Evolutionary conservation across 345 rosid species (phyloP).

Genomic region (Salix viminalis): DNA sequence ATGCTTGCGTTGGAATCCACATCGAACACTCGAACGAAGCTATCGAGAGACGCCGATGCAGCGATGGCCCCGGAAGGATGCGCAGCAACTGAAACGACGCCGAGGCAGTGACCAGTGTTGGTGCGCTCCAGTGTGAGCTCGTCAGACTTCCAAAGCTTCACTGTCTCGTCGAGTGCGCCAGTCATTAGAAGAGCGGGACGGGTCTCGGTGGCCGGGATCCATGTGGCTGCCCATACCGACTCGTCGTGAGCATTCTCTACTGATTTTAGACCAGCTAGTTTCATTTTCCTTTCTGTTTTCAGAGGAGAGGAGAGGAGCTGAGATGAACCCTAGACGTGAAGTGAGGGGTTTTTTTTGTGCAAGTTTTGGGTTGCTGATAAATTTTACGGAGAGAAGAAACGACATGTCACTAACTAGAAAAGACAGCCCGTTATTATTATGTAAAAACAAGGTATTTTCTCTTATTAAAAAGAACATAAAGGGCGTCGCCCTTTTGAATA

Average conservation of each 20-base stretch:
- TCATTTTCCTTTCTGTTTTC: constrained; percentile 36
- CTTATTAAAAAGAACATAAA: too few relatives aligned
- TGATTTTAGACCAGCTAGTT: constrained; percentile 81
- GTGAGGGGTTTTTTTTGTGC: background rate
- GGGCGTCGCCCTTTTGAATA: too few relatives aligned
- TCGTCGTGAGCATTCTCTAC: constrained; percentile 81
- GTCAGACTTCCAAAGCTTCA: constrained; percentile 77
- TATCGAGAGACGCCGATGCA: constrained; percentile 90
- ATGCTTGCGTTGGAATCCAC: constrained; percentile 87
- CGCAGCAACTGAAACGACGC: constrained; percentile 90
- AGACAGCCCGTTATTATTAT: too few relatives aligned
- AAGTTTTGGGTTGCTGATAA: too few relatives aligned
- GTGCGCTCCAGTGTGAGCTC: constrained; percentile 71
- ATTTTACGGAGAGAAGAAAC: too few relatives aligned
- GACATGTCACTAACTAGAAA: too few relatives aligned
- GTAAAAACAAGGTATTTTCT: too few relatives aligned
- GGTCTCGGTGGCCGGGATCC: constrained; percentile 73
- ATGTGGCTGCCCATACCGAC: constrained; percentile 87
- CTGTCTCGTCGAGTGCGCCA: constrained; percentile 93
- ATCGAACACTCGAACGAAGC: constrained; percentile 92
- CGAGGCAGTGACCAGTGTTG: constrained; percentile 87
- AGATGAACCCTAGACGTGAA: constrained; percentile 5
- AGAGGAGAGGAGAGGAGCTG: background rate
- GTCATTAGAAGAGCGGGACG: constrained; percentile 72
- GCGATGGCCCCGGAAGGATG: constrained; percentile 94